phyloP scores from a whole-genome alignment of 495 filamentous ascomycete species.

The Tuber magnatum region DNA sequence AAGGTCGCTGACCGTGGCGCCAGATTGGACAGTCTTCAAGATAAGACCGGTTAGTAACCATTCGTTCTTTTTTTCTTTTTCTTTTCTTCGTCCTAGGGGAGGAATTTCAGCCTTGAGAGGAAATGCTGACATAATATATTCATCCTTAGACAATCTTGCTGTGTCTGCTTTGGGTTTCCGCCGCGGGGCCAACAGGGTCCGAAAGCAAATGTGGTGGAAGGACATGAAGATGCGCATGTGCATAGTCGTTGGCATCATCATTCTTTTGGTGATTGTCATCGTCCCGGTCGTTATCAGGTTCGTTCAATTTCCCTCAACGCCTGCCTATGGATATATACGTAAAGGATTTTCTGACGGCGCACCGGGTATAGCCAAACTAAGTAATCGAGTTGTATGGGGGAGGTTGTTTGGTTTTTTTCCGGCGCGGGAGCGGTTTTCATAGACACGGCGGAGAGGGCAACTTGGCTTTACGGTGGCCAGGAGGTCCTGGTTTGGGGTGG shows the following conservation, averaged over 20 bases:
- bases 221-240: slow-evolving; percentile 99
- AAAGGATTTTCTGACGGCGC: neutral
- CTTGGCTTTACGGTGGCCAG: neutral
- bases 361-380: neutral
- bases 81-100: neutral
- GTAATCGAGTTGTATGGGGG: neutral
- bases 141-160: slow-evolving; percentile 64
- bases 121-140: slow-evolving; percentile 15
- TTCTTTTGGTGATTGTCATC: slow-evolving; percentile 85
- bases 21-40: slow-evolving; percentile 78
- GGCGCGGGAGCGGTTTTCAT: slow-evolving; percentile 1
- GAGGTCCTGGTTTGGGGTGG: neutral
- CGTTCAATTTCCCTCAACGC: neutral
- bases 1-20: slow-evolving; percentile 88
- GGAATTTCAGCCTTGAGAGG: neutral
- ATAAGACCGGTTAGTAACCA: slow-evolving; percentile 61
- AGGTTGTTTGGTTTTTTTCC: slow-evolving; percentile 1
- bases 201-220: slow-evolving; percentile 93
- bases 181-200: slow-evolving; percentile 85
- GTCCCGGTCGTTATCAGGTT: slow-evolving; percentile 65
- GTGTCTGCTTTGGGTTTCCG: slow-evolving; percentile 88
- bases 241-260: slow-evolving; percentile 76
- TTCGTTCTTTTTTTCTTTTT: neutral
- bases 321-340: neutral
- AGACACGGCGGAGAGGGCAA: neutral